Evolutionary conservation across 2,329 filamentous ascomycete genomes (phyloP), one percentile per base, ranked within the genome.

Genomic region (Myriosclerotinia scirpicola): DNA sequence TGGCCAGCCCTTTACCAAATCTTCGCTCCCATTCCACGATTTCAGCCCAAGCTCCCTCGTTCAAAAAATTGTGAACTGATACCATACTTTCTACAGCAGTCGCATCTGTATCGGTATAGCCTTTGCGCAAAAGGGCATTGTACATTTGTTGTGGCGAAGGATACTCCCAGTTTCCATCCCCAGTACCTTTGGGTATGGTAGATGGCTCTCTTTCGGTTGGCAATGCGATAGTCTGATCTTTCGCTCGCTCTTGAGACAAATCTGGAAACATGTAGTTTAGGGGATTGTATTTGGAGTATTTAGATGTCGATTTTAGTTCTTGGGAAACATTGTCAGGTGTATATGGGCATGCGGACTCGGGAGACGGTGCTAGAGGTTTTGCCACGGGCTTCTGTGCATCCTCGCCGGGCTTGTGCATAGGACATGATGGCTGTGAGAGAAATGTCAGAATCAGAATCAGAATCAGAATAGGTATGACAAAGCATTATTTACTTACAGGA

Each of bases 81-180:
- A 99, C 95, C 95, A 99, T 99, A 75, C 90, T 89, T 79, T 97
- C 93, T 17, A 99, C 93, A 4, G 93, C 93, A 26, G 94, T 95
- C 65, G 92, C 86, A 66, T 96, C 93, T 0, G 95, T 98, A 77
- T 98, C 93, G 0, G 90, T 93, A 79, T 97, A 95, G 67, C 95
- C 95, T 80, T 99, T 99, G 70, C 95, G 90, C 69, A 98, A 81
- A 80, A 99, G 90, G 9, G 95, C 95, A 76, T 99, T 98, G 83
- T 98, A 99, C 95, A 99, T 99, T 79, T 99, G 95, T 81, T 99
- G 95, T 0, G 95, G 94, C 0, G 93, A 97, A 0, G 95, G 95
- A 77, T 99, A 99, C 79, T 98, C 95, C 95, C 95, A 99, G 75
- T 91, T 96, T 56, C 88, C 86, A 63, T 88, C 84, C 58, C 87